Percentiles rank a stretch among this genome's conserved stretches.
These are phyloP conservation scores for Neoarthrinium moseri DNA, from an alignment of 2,329 filamentous ascomycete species.

Conservation along the genomic window DNA sequence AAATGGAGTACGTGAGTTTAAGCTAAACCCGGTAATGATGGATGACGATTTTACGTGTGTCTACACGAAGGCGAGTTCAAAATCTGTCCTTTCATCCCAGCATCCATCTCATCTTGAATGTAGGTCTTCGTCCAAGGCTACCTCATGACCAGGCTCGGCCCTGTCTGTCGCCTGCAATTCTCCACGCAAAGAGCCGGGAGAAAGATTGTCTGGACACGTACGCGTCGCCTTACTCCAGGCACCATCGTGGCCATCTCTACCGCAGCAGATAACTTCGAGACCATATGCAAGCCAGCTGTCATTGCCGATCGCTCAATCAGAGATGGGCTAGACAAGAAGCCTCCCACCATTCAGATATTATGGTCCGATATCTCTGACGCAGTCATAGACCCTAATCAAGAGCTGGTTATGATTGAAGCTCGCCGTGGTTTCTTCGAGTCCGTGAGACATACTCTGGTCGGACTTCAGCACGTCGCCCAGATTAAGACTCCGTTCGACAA, in stretches of 20 bases:
- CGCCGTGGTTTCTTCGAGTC: constrained; percentile 76
- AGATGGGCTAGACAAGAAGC: constrained; percentile 59
- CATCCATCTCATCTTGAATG: too few species aligned
- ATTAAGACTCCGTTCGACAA: constrained; percentile 58
- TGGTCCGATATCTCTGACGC: constrained; percentile 62
- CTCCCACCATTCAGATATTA: constrained; percentile 73
- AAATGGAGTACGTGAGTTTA: constrained; percentile 60
- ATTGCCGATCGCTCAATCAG: constrained; percentile 68
- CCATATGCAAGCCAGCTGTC: constrained; percentile 65
- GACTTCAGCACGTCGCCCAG: constrained; percentile 60
- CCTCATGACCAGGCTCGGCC: constrained; percentile 59
- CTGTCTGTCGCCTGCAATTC: constrained; percentile 69
- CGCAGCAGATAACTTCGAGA: constrained; percentile 59
- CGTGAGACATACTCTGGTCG: constrained; percentile 67
- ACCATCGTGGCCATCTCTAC: constrained; percentile 53
- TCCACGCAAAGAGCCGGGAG: constrained; percentile 64
- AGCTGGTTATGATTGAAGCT: constrained; percentile 79
- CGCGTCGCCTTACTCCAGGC: constrained; percentile 50
- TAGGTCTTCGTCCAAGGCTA: constrained; percentile 68
- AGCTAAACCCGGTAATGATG: constrained; percentile 46
- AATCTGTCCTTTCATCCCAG: too few species aligned
- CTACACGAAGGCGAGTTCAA: constrained; percentile 63
- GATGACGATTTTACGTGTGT: constrained; percentile 61
- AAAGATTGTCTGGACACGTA: constrained; percentile 63
- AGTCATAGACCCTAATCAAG: constrained; percentile 64